These are phyloP conservation scores for Pythium aristosporum DNA, from an alignment of 352 stramenopile genomes.

Conservation along the genomic window DNA sequence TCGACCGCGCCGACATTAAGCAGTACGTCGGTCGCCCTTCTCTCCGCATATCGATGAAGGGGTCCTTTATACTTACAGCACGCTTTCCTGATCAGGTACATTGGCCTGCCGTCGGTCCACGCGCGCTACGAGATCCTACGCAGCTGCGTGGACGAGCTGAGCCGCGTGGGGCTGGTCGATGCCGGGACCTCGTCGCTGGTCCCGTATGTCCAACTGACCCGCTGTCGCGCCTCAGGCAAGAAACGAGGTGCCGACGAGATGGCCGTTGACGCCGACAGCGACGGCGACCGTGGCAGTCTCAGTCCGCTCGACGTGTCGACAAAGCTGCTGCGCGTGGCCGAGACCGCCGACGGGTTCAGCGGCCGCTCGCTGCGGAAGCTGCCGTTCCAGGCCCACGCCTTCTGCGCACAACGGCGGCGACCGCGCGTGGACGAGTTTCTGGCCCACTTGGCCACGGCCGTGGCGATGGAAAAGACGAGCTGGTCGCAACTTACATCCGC, in stretches of 20 bases:
- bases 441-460: constrained; percentile 8
- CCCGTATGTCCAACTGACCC: constrained; percentile 29
- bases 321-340: constrained; percentile 38
- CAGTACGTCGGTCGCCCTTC: no score
- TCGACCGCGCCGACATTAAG: constrained; percentile 93
- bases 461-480: constrained; percentile 18
- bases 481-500: constrained; percentile 10
- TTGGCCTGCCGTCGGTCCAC: constrained; percentile 51
- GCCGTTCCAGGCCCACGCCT: constrained; percentile 78
- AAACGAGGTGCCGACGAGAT: constrained; percentile 51
- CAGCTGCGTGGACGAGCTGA: constrained; percentile 81
- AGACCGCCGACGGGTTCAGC: constrained; percentile 63
- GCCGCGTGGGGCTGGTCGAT: constrained; percentile 64
- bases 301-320: constrained; percentile 32
- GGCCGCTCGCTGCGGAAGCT: constrained; percentile 81
- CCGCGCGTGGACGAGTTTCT: constrained; percentile 15
- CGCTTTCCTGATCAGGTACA: constrained; percentile 38
- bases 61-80: not conserved
- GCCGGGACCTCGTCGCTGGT: constrained; percentile 15
- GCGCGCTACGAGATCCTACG: constrained; percentile 85
- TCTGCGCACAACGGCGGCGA: constrained; percentile 41
- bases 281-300: not conserved
- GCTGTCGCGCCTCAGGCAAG: constrained; percentile 25
- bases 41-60: no score
- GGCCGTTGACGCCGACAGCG: constrained; percentile 1